A percentile compares a stretch with the other conserved stretches of the same genome.
Evolutionary conservation across 345 rosid genomes (phyloP).

Genomic region (Rubroshorea leprosula): DNA sequence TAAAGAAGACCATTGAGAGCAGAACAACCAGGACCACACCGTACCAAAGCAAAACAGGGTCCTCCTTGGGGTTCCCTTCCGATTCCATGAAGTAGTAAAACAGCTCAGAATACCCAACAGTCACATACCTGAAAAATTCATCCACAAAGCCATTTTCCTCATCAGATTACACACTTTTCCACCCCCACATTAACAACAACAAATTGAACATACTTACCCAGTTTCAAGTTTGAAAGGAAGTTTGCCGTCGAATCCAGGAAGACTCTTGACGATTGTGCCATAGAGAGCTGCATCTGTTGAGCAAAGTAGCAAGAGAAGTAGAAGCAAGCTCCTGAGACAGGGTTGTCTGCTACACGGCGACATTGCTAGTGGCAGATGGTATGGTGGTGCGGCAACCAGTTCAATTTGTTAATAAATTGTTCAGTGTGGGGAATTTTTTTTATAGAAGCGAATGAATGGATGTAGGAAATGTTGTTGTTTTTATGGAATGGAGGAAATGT

Average conservation of each 20-base stretch:
- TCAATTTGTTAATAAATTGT: no score
- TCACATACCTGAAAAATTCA: no score
- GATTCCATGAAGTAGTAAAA: no score
- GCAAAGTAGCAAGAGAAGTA: constrained; percentile 8
- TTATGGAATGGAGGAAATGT: no score
- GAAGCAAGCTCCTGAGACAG: background rate
- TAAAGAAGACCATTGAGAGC: constrained; percentile 16
- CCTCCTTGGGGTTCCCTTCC: constrained; percentile 14
- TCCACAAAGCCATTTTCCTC: no score
- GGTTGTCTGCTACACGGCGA: no score
- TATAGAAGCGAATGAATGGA: no score
- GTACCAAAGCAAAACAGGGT: constrained; percentile 24
- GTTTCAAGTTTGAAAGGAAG: constrained; percentile 39
- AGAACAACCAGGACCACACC: constrained; percentile 27
- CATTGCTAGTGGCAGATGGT: background rate
- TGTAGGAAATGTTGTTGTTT: no score
- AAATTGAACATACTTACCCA: constrained; percentile 23
- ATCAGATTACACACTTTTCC: no score
- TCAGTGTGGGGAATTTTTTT: no score
- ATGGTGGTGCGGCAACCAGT: no score
- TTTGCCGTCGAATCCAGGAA: constrained; percentile 31
- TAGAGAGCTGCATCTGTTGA: constrained; percentile 3
- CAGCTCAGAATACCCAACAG: background rate
- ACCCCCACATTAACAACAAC: no score
- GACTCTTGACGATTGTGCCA: constrained; percentile 20